Percentiles rank a stretch among this genome's conserved stretches.
These are phyloP conservation scores for Ganoderma lucidum DNA, from an alignment of 1,284 basidiomycete species.

Conservation along the genomic window DNA sequence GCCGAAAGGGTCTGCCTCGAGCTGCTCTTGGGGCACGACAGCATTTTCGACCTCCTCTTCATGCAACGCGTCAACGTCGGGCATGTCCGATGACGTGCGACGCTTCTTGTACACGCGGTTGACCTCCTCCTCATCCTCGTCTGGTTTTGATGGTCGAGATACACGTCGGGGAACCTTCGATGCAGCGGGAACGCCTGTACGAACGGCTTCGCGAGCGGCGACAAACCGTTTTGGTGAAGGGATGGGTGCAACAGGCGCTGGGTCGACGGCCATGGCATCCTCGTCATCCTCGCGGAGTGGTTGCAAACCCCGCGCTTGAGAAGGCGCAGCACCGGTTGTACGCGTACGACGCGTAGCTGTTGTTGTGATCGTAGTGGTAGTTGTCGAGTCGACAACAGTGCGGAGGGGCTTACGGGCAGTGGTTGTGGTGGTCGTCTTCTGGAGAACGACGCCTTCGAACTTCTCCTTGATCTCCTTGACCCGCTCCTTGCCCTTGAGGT, in stretches of 20 bases:
- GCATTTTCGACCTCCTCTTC: conserved; percentile 47
- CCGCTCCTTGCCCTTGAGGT: conserved; percentile 51
- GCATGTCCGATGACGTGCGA: conserved; percentile 74
- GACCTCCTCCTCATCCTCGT: conserved; percentile 50
- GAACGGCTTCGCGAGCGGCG: conserved; percentile 38
- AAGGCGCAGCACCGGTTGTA: conserved; percentile 21
- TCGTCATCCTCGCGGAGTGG: conserved; percentile 48
- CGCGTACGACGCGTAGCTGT: conserved; percentile 41
- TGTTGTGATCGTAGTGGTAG: conserved; percentile 44
- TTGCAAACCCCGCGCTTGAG: conserved; percentile 19
- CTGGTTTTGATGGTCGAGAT: conserved; percentile 31
- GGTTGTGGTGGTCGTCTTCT: conserved; percentile 48
- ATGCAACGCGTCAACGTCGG: conserved; percentile 56
- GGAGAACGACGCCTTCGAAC: conserved; percentile 64
- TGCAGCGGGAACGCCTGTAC: conserved; percentile 20
- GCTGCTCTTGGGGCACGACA: conserved; percentile 36
- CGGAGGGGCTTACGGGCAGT: conserved; percentile 37
- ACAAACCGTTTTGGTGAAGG: conserved; percentile 40
- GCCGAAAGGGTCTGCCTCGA: conserved; percentile 65
- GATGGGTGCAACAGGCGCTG: conserved; percentile 34
- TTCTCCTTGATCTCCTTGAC: conserved; percentile 52
- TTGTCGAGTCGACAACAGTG: conserved; percentile 33
- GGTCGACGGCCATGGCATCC: conserved; percentile 63
- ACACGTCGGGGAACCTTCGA: conserved; percentile 33
- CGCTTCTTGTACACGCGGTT: conserved; percentile 72